Base-by-base conservation (phyloP, 2,329 filamentous ascomycete genomes). In the Colletotrichum scovillei region DNA sequence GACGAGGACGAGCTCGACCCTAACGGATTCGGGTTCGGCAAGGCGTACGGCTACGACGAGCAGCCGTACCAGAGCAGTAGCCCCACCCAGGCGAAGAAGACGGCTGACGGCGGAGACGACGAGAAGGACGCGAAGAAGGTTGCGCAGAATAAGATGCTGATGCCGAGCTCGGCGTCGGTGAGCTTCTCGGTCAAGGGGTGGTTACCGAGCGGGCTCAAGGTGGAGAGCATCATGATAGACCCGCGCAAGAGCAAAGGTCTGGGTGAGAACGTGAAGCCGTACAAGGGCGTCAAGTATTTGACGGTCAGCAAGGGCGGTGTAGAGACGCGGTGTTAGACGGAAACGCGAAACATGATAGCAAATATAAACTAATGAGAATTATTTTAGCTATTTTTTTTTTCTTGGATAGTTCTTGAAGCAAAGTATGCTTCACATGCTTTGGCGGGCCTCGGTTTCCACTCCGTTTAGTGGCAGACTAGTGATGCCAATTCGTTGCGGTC, bases 211-310 rank as follows among this genome's bases (percentile, higher is more conserved):
- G 92, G 92, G 4, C 85, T 93, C 62, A 92, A 88, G 80, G 88
- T 93, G 35, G 91, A 93, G 76, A 92, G 90, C 82, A 89, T 95
- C 79, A 79, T 91, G 79, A 82, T 95, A 77, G 88, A 95, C 80
- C 86, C 90, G n/a, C 92, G 94, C 81, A 95, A 92, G 84, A 97
- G 94, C 82, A 90, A 92, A 70, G 97, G 97, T 0, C 79, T 99
- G 58, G 95, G 95, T 0, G 95, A 97, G 76, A 91, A 93, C 2
- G 91, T 98, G 52, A 97, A 95, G 84, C 97, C 97, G 28, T 98
- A 98, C 84, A 99, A 98, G 84, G 97, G 97, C 1, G 97, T 99
- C 76, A 99, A 99, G 84, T 99, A 99, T 83, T 82, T 99, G 78
- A 98, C 95, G 19, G 86, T 92, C 62, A 92, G 91, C 78, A 90